Conservation (phyloP, 352 stramenopile species). For the Pythium brachiatum region DNA sequence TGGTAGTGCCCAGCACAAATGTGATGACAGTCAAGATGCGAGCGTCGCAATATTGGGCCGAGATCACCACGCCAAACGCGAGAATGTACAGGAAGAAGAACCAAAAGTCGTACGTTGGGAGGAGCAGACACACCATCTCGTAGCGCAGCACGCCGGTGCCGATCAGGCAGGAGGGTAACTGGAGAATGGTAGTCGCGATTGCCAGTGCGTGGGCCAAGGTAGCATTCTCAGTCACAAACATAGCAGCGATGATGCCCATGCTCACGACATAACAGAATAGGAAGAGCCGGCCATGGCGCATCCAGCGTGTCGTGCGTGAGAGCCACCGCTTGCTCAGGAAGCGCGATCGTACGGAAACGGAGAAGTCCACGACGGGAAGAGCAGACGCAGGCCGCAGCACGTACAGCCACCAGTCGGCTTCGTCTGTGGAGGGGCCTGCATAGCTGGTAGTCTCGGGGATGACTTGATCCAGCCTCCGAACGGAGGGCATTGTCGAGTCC, state of each 20-base stretch:
- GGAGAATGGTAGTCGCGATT: neutral
- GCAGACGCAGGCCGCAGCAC: neutral
- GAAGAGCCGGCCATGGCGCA: neutral
- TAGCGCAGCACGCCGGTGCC: slow-evolving; percentile 7
- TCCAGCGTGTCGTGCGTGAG: neutral
- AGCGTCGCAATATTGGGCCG: neutral
- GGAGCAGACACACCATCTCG: slow-evolving; percentile 8
- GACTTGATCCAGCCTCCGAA: neutral
- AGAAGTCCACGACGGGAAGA: neutral
- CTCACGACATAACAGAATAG: neutral
- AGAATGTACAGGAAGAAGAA: slow-evolving; percentile 13
- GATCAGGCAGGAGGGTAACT: neutral
- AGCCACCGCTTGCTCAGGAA: neutral
- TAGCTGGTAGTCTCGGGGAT: neutral
- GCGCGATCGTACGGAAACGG: neutral
- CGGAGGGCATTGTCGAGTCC: too few relatives aligned
- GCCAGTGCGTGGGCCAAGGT: neutral
- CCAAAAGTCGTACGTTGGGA: slow-evolving; percentile 17
- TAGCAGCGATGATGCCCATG: neutral
- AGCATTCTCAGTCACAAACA: neutral
- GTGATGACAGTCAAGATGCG: neutral
- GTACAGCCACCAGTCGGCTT: neutral
- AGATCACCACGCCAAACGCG: neutral
- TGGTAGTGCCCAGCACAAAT: neutral
- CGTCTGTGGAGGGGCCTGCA: neutral